Percentiles rank a stretch among this genome's conserved stretches.
phyloP scores from a whole-genome alignment of 2,329 filamentous ascomycete genomes.

The Tolypocladium endophyticum region DNA sequence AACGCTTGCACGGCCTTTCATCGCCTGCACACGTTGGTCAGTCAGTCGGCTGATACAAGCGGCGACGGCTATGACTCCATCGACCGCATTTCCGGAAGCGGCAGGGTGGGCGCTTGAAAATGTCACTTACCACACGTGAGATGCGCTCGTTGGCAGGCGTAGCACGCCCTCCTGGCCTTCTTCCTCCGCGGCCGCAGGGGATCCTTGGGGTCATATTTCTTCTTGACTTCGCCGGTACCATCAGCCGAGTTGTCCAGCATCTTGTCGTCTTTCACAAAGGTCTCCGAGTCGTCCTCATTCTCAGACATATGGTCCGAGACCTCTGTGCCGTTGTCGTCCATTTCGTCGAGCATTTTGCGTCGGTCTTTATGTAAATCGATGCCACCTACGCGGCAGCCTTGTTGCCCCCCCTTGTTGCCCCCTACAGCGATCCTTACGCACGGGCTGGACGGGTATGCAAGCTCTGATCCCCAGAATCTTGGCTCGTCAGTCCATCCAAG shows the following conservation, averaged over 20 bases:
- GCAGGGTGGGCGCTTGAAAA: background rate
- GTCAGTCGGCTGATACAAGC: slow-evolving; percentile 5
- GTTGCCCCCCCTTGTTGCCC: slow-evolving; percentile 2
- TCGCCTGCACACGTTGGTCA: slow-evolving; percentile 54
- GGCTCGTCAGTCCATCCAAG: slow-evolving; percentile 15
- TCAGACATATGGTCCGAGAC: slow-evolving; percentile 50
- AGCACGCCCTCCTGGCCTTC: slow-evolving; percentile 92
- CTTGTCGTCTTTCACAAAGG: slow-evolving; percentile 35
- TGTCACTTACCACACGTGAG: slow-evolving; percentile 84
- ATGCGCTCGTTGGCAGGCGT: slow-evolving; percentile 93
- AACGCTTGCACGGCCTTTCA: slow-evolving; percentile 85
- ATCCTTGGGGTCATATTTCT: slow-evolving; percentile 77
- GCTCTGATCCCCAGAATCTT: slow-evolving; percentile 16
- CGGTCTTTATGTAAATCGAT: slow-evolving; percentile 33
- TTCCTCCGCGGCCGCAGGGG: slow-evolving; percentile 81
- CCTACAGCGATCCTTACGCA: slow-evolving; percentile 5
- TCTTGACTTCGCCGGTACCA: slow-evolving; percentile 44
- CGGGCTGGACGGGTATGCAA: slow-evolving; percentile 21
- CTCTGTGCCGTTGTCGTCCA: slow-evolving; percentile 41
- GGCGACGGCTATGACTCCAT: background rate
- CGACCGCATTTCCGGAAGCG: background rate
- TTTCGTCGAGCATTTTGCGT: slow-evolving; percentile 45
- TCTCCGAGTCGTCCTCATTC: slow-evolving; percentile 45
- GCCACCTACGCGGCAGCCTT: slow-evolving; percentile 12
- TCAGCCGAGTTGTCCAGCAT: slow-evolving; percentile 39